Evolutionary conservation across 768 basidiomycete species (phyloP), one percentile per base, ranked within the genome.

Genomic region (Tulasnella sp.): DNA sequence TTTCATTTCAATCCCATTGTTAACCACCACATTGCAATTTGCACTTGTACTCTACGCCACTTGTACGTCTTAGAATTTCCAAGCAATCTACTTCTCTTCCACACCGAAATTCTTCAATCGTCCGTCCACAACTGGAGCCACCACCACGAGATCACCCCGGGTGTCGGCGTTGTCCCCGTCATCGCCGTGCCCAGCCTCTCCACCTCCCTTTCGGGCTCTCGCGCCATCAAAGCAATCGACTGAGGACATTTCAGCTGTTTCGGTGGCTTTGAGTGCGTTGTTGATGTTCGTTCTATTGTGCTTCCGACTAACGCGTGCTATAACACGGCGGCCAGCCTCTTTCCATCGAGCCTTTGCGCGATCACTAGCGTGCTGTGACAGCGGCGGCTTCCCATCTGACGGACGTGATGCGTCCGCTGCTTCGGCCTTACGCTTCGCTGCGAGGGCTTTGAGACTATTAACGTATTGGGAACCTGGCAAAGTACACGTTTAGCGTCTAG

Each of bases 181-280:
- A 31, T 73, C 72, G 27, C 38, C 34, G 36, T 39, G n/a, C 27
- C 62, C 12, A n/a, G 82, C 75, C 71, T 88, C 88, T 81, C 83
- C 85, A 56, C 42, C 72, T 56, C 68, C 79, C 40, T 58, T 76
- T 46, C 89, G 85, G 44, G 86, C 85, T 74, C 85, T 85, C 76
- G 85, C 82, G 56, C 93, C 93, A 82, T 94, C 91, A 83, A 90
- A 93, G 71, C 88, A 88, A 84, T 97, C 95, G 0, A 96, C 91
- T 9, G 83, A 83, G 81, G 89, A 91, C 94, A 96, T 94, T 83
- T 95, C 91, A 84, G 95, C 93, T 56, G 88, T 87, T 46, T 87
- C 86, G 16, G 90, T 87, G 36, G 94, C 87, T 77, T 88, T 88
- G 81, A 94, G 86, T 74, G 91, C 86, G 80, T 86, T 84, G 48